These are phyloP conservation scores for Ceratocystis cubensis DNA, from an alignment of 2,329 filamentous ascomycete genomes.

Conservation along the genomic window DNA sequence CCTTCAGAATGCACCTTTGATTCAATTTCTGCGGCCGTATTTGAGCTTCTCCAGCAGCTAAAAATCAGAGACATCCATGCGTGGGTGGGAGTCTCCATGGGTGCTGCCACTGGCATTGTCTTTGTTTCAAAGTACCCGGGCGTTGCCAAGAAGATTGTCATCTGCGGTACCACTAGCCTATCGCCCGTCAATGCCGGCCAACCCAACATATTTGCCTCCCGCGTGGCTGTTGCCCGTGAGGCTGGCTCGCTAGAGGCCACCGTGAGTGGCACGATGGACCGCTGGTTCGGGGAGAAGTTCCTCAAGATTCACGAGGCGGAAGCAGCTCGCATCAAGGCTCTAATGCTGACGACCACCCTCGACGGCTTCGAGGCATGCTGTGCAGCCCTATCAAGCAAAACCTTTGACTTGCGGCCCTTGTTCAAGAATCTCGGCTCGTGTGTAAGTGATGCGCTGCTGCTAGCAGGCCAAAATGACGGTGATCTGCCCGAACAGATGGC, in stretches of 20 bases:
- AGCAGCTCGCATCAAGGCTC: slow-evolving; percentile 27
- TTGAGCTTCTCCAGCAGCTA: slow-evolving; percentile 28
- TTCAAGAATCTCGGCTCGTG: slow-evolving; percentile 27
- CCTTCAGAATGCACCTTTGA: slow-evolving; percentile 31
- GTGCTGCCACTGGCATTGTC: slow-evolving; percentile 31
- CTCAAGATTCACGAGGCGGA: slow-evolving; percentile 29
- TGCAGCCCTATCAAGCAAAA: slow-evolving; percentile 29
- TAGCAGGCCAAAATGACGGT: slow-evolving; percentile 34
- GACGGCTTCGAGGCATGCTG: slow-evolving; percentile 34
- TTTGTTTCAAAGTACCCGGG: slow-evolving; percentile 32
- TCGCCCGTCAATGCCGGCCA: slow-evolving; percentile 30
- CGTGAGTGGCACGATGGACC: slow-evolving; percentile 29
- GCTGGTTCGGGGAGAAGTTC: slow-evolving; percentile 34
- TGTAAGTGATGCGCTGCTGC: slow-evolving; percentile 29
- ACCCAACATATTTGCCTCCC: slow-evolving; percentile 29
- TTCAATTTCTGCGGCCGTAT: slow-evolving; percentile 31
- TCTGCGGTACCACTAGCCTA: slow-evolving; percentile 32
- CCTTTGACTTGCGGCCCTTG: slow-evolving; percentile 32
- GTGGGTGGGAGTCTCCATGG: slow-evolving; percentile 37
- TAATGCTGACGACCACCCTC: slow-evolving; percentile 31
- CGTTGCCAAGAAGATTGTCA: slow-evolving; percentile 30
- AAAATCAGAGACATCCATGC: slow-evolving; percentile 28
- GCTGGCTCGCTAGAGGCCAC: slow-evolving; percentile 27
- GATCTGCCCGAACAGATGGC: slow-evolving; percentile 32
- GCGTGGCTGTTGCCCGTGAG: slow-evolving; percentile 29